Evolutionary conservation across 2,329 filamentous ascomycete genomes (phyloP).

Genomic region (Diaporthe sp.): DNA sequence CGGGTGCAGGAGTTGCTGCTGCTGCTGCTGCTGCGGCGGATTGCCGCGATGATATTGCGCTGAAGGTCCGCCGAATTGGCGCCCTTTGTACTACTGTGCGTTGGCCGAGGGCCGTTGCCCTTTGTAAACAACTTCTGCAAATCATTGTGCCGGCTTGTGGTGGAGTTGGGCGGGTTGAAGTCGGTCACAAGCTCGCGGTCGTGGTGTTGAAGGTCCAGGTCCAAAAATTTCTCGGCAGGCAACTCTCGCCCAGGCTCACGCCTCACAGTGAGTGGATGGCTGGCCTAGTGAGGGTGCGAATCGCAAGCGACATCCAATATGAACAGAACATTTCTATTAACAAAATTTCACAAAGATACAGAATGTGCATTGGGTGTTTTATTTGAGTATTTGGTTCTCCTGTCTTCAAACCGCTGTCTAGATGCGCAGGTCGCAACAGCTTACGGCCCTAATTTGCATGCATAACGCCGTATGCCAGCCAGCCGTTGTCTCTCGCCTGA

Average conservation of each 20-base stretch:
- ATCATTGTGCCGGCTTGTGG: slow-evolving; percentile 52
- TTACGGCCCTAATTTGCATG: slow-evolving; percentile 15
- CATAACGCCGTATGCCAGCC: slow-evolving; percentile 9
- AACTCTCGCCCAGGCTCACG: neutral
- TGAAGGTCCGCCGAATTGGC: slow-evolving; percentile 52
- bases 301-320: neutral
- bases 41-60: slow-evolving; percentile 45
- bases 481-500: slow-evolving; percentile 6
- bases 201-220: slow-evolving; percentile 33
- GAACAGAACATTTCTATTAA: neutral
- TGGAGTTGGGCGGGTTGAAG: slow-evolving; percentile 40
- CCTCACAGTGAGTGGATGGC: neutral
- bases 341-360: neutral
- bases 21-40: slow-evolving; percentile 49
- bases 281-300: neutral
- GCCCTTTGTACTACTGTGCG: slow-evolving; percentile 42
- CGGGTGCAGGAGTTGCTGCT: slow-evolving; percentile 38
- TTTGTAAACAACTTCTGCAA: slow-evolving; percentile 64
- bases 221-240: slow-evolving; percentile 41
- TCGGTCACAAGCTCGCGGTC: slow-evolving; percentile 21
- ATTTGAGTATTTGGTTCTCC: neutral
- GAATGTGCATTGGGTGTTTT: neutral
- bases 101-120: slow-evolving; percentile 52
- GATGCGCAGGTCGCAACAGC: slow-evolving; percentile 18
- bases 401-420: slow-evolving; percentile 6